These are phyloP conservation scores for Mycena kentingensis DNA, from an alignment of 768 basidiomycete species.

Conservation along the genomic window DNA sequence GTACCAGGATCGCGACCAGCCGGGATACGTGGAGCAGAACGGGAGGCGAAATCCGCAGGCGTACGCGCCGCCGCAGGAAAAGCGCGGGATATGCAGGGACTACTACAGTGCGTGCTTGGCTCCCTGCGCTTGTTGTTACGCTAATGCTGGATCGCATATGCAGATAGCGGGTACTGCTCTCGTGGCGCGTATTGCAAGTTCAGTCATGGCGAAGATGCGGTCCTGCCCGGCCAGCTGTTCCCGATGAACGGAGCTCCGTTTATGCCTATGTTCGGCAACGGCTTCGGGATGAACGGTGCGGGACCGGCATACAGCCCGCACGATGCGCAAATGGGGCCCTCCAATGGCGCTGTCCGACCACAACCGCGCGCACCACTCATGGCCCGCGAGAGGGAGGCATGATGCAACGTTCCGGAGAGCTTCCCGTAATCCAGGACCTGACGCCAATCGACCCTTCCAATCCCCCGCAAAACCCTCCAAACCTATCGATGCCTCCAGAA, in stretches of 20 bases:
- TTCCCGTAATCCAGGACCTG: slow-evolving; percentile 82
- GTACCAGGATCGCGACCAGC: slow-evolving; percentile 26
- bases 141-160: slow-evolving; percentile 10
- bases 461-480: slow-evolving; percentile 30
- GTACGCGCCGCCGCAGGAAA: slow-evolving; percentile 73
- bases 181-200: slow-evolving; percentile 89
- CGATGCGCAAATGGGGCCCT: slow-evolving; percentile 73
- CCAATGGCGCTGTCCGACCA: slow-evolving; percentile 37
- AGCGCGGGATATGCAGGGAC: slow-evolving; percentile 82
- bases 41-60: slow-evolving; percentile 51
- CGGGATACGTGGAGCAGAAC: slow-evolving; percentile 38
- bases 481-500: slow-evolving; percentile 14
- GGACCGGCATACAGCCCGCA: slow-evolving; percentile 72
- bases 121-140: slow-evolving; percentile 2
- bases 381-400: slow-evolving; percentile 55
- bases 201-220: slow-evolving; percentile 89
- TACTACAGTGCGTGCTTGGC: slow-evolving; percentile 76
- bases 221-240: slow-evolving; percentile 71
- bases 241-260: slow-evolving; percentile 64
- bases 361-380: slow-evolving; percentile 60
- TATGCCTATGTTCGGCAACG: slow-evolving; percentile 66
- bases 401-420: slow-evolving; percentile 61
- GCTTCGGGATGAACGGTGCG: slow-evolving; percentile 50
- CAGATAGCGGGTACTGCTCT: slow-evolving; percentile 90
- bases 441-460: slow-evolving; percentile 58